phyloP scores from a whole-genome alignment of 2,329 filamentous ascomycete genomes.

The Nemania sp. region DNA sequence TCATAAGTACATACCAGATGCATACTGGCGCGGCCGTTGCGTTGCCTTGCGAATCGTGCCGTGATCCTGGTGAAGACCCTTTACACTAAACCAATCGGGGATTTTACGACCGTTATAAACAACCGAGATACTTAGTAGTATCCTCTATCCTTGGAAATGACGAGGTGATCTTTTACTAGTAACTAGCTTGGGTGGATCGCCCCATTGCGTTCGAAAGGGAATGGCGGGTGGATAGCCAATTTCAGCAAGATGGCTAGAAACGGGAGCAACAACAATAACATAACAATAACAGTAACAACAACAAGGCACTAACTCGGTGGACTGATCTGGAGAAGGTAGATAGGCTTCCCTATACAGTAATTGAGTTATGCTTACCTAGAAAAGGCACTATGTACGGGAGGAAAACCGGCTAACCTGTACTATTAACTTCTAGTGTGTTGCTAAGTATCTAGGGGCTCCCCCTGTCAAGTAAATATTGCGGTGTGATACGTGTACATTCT shows the following conservation, averaged over 20 bases:
- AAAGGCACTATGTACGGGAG: background rate
- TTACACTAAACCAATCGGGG: constrained; percentile 35
- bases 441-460: constrained; percentile 8
- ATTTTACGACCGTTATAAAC: constrained; percentile 33
- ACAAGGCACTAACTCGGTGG: background rate
- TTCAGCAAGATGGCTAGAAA: constrained; percentile 22
- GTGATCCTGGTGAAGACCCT: constrained; percentile 16
- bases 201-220: constrained; percentile 26
- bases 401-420: background rate
- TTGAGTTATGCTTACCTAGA: background rate
- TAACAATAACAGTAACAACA: background rate
- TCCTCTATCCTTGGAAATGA: constrained; percentile 25
- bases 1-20: constrained; percentile 4
- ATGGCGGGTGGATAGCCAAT: constrained; percentile 32
- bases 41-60: constrained; percentile 9
- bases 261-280: constrained; percentile 1
- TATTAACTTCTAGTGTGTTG: constrained; percentile 1
- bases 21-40: background rate
- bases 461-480: constrained; percentile 17
- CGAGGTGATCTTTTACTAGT: constrained; percentile 11
- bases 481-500: constrained; percentile 8
- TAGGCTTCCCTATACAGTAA: background rate
- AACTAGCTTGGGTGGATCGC: constrained; percentile 21
- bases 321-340: background rate
- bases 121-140: constrained; percentile 21